Conservation (phyloP, 108 stramenopile species). For the Nitzschia sp. region DNA sequence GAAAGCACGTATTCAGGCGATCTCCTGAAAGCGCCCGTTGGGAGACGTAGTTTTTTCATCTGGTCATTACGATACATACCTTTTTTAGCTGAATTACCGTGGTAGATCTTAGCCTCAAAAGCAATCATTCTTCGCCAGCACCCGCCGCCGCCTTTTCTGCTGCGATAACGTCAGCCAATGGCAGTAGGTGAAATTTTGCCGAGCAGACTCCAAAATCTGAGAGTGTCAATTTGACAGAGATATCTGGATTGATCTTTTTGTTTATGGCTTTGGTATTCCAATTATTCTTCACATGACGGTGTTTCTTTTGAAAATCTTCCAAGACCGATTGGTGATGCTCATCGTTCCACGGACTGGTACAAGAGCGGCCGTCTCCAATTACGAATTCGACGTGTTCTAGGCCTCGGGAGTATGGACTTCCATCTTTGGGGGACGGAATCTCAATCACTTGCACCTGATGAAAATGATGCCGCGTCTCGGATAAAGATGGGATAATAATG, state of each 20-base stretch:
- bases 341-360: constrained; percentile 25
- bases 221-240: constrained; percentile 40
- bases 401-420: constrained; percentile 43
- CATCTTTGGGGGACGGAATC: constrained; percentile 54
- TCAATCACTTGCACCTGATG: constrained; percentile 37
- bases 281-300: constrained; percentile 20
- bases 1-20: no score
- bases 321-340: constrained; percentile 27
- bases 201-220: constrained; percentile 31
- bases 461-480: no score
- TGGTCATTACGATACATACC: no score
- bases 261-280: constrained; percentile 47
- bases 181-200: constrained; percentile 50
- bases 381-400: constrained; percentile 64
- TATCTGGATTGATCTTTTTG: constrained; percentile 55
- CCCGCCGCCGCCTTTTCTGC: constrained; percentile 32
- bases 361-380: constrained; percentile 22
- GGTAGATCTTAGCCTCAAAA: no score
- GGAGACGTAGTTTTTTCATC: no score
- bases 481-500: constrained; percentile 6
- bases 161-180: constrained; percentile 41
- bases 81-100: no score
- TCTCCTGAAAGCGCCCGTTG: no score
- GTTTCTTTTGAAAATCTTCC: constrained; percentile 14
- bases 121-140: no score